Conservation (phyloP, 805 yeast genomes). For the Wickerhamomyces rabaulensis region DNA sequence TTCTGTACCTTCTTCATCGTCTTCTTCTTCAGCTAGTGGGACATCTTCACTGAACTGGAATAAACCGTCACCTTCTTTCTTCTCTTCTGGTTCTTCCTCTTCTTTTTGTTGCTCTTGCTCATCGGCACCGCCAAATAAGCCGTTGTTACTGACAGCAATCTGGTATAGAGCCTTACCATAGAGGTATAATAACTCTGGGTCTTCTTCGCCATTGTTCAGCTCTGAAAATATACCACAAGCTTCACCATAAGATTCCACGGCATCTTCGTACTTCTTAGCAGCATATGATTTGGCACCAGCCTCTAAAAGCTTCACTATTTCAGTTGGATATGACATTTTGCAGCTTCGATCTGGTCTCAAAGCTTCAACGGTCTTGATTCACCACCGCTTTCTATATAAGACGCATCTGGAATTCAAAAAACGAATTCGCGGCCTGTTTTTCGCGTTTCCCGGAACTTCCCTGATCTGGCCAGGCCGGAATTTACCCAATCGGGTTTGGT, state of each 20-base stretch:
- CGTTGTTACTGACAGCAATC: constrained; percentile 68
- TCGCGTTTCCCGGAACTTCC: neutral
- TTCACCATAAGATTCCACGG: constrained; percentile 64
- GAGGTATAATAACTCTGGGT: constrained; percentile 63
- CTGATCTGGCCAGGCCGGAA: neutral
- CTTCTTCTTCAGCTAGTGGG: constrained; percentile 30
- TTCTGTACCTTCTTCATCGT: constrained; percentile 16
- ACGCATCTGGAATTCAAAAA: neutral
- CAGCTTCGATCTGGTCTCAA: no score
- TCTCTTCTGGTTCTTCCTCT: constrained; percentile 19
- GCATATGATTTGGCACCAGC: constrained; percentile 66
- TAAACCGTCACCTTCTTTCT: constrained; percentile 17
- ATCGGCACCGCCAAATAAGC: constrained; percentile 58
- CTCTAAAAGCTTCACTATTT: constrained; percentile 43
- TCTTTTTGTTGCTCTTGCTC: constrained; percentile 17
- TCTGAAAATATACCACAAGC: constrained; percentile 58
- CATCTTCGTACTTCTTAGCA: constrained; percentile 57
- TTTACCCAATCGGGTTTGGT: neutral
- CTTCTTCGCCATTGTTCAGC: constrained; percentile 53
- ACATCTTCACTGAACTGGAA: constrained; percentile 34
- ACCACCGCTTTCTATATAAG: neutral
- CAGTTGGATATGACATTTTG: constrained; percentile 29
- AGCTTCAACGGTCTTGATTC: no score
- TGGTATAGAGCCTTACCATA: constrained; percentile 81
- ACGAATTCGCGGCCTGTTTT: neutral